These are phyloP conservation scores for Scedosporium aurantiacum DNA, from an alignment of 2,329 filamentous ascomycete species.

Conservation along the genomic window DNA sequence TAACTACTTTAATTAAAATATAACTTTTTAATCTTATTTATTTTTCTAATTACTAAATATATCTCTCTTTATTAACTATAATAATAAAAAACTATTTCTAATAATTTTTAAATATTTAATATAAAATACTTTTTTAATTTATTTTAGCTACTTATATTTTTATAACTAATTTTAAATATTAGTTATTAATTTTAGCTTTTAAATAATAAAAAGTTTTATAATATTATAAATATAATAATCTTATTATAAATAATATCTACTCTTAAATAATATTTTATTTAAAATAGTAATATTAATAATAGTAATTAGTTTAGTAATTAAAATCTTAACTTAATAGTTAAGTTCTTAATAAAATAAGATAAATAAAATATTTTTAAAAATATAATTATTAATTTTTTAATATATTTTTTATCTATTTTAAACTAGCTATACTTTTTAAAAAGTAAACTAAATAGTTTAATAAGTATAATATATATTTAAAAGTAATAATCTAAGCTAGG, in stretches of 20 bases:
- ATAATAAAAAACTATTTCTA: neutral
- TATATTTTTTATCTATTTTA: neutral
- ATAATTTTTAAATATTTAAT: neutral
- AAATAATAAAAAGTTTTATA: no score
- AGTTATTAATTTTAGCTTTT: neutral
- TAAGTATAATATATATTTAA: neutral
- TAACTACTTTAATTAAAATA: neutral
- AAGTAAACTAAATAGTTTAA: slow-evolving; percentile 2
- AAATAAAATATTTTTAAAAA: neutral
- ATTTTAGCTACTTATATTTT: neutral
- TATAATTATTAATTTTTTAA: neutral
- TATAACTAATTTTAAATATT: neutral
- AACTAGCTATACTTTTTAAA: neutral
- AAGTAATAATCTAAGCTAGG: neutral
- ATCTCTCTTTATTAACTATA: no score
- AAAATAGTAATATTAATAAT: no score
- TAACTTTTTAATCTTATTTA: neutral
- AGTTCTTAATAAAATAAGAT: no score
- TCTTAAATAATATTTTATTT: no score
- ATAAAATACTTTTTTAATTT: no score
- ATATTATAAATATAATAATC: no score
- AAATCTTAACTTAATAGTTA: no score
- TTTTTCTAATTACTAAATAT: no score
- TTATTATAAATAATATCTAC: no score
- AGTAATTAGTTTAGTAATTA: no score